phyloP scores from a whole-genome alignment of 1,284 basidiomycete genomes.

The Austroboletus olivaceoglutinosus region DNA sequence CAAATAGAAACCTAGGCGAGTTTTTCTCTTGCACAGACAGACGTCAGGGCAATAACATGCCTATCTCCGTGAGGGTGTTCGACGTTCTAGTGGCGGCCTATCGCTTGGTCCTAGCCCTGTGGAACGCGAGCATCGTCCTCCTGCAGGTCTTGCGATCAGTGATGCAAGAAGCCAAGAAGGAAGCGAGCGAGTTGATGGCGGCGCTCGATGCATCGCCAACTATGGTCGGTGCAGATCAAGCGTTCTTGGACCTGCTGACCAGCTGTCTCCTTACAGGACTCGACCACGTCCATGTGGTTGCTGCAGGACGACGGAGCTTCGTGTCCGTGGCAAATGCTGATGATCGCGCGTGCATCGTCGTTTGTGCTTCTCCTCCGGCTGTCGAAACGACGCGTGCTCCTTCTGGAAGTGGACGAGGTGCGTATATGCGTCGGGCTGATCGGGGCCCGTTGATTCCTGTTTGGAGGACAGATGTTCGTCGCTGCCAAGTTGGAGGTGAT shows the following conservation, averaged over 20 bases:
- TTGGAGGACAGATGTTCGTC: conserved; percentile 15
- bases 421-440: not conserved
- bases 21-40: not conserved
- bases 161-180: conserved; percentile 18
- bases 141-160: conserved; percentile 9
- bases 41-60: not conserved
- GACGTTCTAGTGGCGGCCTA: conserved; percentile 5
- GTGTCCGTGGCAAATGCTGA: conserved; percentile 16
- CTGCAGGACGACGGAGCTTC: not conserved
- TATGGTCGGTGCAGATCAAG: conserved; percentile 13
- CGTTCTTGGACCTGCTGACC: not conserved
- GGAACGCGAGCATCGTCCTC: conserved; percentile 16
- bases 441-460: not conserved
- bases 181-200: conserved; percentile 16
- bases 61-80: not conserved
- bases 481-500: conserved; percentile 22
- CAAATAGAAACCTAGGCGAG: not conserved
- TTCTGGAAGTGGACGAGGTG: conserved; percentile 30
- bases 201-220: conserved; percentile 9
- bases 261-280: conserved; percentile 2
- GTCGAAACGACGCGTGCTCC: conserved; percentile 20
- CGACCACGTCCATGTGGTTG: conserved; percentile 3
- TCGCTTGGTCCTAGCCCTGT: conserved; percentile 1
- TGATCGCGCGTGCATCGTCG: conserved; percentile 19
- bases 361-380: conserved; percentile 24